Percentiles rank a stretch among this genome's conserved stretches.
Evolutionary conservation across 768 basidiomycete genomes (phyloP).

Genomic region (Psilocybe cyanescens): DNA sequence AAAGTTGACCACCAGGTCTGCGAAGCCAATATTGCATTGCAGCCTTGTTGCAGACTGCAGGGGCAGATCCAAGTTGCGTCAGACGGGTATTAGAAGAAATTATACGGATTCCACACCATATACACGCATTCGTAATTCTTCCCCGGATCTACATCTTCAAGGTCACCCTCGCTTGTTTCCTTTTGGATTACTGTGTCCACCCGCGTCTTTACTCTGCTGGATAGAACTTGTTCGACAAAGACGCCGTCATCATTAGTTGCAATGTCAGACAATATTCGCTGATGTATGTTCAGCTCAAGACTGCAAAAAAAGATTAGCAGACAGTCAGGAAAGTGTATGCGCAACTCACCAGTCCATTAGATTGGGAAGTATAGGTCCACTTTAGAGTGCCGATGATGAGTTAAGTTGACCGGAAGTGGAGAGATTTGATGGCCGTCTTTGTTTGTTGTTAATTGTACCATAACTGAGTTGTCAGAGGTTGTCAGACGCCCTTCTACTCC

Average conservation of each 20-base stretch:
- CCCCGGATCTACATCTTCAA: constrained; percentile 27
- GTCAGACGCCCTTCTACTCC: too few relatives aligned
- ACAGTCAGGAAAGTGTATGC: neutral
- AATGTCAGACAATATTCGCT: constrained; percentile 76
- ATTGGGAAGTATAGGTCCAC: neutral
- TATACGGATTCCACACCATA: constrained; percentile 49
- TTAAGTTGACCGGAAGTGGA: neutral
- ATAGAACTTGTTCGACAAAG: constrained; percentile 59
- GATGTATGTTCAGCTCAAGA: constrained; percentile 79
- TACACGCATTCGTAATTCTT: constrained; percentile 46
- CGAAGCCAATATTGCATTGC: constrained; percentile 85
- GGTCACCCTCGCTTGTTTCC: constrained; percentile 25
- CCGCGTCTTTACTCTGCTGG: constrained; percentile 59
- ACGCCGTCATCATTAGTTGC: constrained; percentile 54
- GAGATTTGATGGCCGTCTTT: neutral
- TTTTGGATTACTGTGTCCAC: constrained; percentile 25
- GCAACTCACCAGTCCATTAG: constrained; percentile 13
- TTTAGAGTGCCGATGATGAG: neutral
- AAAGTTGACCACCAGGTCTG: constrained; percentile 72
- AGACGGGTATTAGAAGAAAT: neutral
- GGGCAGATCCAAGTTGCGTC: neutral
- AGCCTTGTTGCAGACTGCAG: constrained; percentile 70
- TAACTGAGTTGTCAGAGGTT: too few relatives aligned
- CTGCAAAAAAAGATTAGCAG: constrained; percentile 34
- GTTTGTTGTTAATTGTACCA: neutral